Evolutionary conservation across 2,329 filamentous ascomycete species (phyloP), one percentile per base, ranked within the genome.

Genomic region (Fusarium sp.): DNA sequence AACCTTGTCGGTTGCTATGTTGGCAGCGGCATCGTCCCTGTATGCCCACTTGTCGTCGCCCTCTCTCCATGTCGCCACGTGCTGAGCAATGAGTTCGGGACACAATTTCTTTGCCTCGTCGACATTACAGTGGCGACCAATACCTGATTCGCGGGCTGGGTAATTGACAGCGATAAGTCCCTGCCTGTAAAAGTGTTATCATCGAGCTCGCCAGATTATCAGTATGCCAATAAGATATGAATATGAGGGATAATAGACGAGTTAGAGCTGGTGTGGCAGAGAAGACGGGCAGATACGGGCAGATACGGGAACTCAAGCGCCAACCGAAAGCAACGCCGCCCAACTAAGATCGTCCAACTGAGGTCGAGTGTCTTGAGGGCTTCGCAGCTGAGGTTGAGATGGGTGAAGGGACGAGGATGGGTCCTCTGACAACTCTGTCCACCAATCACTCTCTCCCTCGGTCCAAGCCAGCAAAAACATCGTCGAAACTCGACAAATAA

Each of bases 151-250:
- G 17, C 96, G 91, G 6, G 96, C 95, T 3, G 96, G 91, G 79
- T 99, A 99, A 84, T 99, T 99, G 82, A 99, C 91, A 4, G 96
- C 96, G 80, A 99, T 99, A 27, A 99, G 87, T 10, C 93, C 94
- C 82, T 97, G 93, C 93, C 93, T 92, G 75, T 10, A 51, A 24
- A 24, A 27, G 17, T 62, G 73, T 78, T 59, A 80, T 64, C 20
- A 70, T 49, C 29, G 24, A 46, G 49, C 46, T 36, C 16, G 11
- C 56, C 8, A 27, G 24, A 46, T 10, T 56, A n/a, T 20, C 24
- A 17, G 24, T 33, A 36, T 38, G 33, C 31, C 17, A 12, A 20
- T 59, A 36, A 58, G 20, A 49, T 24, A 51, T 36, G 35, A 22
- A 27, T 14, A 40, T 51, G 31, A 17, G 16, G 20, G 49, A 22